Evolutionary conservation across 768 basidiomycete genomes (phyloP), one percentile per base, ranked within the genome.

Genomic region (Auriculariales sp.): DNA sequence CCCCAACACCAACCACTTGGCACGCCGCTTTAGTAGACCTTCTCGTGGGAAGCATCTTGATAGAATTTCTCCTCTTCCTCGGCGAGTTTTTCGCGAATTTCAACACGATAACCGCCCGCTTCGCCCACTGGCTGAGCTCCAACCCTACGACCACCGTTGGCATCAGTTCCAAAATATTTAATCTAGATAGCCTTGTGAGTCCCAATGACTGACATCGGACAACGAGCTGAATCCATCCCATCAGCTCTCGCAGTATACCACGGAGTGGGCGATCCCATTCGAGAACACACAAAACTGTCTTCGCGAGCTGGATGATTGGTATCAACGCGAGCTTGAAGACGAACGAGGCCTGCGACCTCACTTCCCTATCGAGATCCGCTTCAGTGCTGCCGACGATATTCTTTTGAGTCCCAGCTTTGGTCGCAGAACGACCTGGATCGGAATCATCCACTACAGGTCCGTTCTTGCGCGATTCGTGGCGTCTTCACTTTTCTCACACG

Each of bases 381-480:
- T 88, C 63, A 83, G 89, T 36, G 78, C 79, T 12, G 70, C 72
- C 22, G 95, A 98, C 64, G 88, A 95, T 59, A 86, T 95, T 48
- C 97, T 89, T 89, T 71, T 99, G 28, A 90, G 86, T 61, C 95
- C 95, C 2, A 83, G 83, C 59, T 78, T 77, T 59, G 82, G 81
- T 48, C 73, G 78, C 50, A 69, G 67, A 61, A 92, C 85, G 6
- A 85, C 82, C 56, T 99, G 92, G 86, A 88, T 99, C 52, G 95
- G 95, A n/a, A 79, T 98, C 48, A 78, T 95, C n/a, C 89, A 93
- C 60, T 99, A 81, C 70, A 90, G 89, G 94, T 97, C 51, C 59
- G 86, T 17, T 47, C 25, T 48, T 46, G 30, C 53, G 47, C 22
- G 29, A 28, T 48, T 31, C 31, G 1, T 25, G 17, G 24, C 29